Conservation (phyloP, 1,139 yeast species). For the Kodamaea sp. region DNA sequence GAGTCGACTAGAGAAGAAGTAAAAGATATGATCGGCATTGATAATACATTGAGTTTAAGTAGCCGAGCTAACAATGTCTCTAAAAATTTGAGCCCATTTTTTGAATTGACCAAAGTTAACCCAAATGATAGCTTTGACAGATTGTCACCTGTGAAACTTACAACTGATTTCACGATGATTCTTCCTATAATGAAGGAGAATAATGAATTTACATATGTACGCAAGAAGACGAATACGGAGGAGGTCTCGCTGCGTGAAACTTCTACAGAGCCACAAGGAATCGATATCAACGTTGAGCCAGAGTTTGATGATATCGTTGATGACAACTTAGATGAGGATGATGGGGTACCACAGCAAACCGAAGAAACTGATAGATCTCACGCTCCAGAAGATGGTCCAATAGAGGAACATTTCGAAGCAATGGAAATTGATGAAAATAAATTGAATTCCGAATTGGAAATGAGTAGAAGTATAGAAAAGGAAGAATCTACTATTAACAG, state of each 20-base stretch:
- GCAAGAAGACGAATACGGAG: not conserved
- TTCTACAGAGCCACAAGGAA: slow-evolving; percentile 4
- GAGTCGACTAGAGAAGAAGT: slow-evolving; percentile 31
- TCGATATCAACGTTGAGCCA: slow-evolving; percentile 8
- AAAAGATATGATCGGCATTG: slow-evolving; percentile 32
- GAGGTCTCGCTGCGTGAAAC: slow-evolving; percentile 1
- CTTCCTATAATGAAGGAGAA: slow-evolving; percentile 23
- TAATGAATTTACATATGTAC: slow-evolving; percentile 14
- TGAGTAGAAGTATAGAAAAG: slow-evolving; percentile 1
- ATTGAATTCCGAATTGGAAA: too few relatives aligned
- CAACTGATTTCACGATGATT: slow-evolving; percentile 39
- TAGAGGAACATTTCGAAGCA: not conserved
- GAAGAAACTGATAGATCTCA: too few relatives aligned
- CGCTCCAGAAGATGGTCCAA: too few relatives aligned
- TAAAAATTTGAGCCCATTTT: slow-evolving; percentile 19
- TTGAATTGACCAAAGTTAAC: slow-evolving; percentile 29
- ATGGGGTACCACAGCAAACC: not conserved
- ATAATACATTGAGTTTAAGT: slow-evolving; percentile 18
- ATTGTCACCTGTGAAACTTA: slow-evolving; percentile 31
- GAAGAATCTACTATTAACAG: not conserved
- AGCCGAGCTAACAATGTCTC: slow-evolving; percentile 12
- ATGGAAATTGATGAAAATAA: slow-evolving; percentile 5
- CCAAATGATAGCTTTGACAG: slow-evolving; percentile 15
- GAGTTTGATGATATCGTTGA: slow-evolving; percentile 12
- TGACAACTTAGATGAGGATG: slow-evolving; percentile 9